Conservation (phyloP, 441 rosid species). For the Mallotus japonicus region DNA sequence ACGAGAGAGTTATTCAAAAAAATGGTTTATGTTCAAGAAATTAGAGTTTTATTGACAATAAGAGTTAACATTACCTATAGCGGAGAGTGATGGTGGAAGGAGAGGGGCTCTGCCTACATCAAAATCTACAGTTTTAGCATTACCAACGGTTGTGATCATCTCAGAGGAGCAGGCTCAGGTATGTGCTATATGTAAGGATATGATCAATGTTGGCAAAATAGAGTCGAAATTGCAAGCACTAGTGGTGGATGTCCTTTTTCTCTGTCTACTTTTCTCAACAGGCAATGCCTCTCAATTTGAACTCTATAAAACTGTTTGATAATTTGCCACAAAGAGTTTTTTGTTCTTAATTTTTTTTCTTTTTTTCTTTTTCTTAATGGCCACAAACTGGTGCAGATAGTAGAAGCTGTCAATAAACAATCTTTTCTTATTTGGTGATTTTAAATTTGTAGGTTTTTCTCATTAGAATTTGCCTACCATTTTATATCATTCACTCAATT, state of each 20-base stretch:
- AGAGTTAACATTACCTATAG: no score
- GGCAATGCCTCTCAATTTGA: constrained; percentile 36
- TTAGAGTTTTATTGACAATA: no score
- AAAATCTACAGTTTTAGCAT: constrained; percentile 38
- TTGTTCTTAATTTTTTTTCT: no score
- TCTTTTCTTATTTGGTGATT: constrained; percentile 3
- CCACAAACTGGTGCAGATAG: background rate
- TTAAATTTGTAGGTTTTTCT: constrained; percentile 61
- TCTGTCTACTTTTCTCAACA: constrained; percentile 82
- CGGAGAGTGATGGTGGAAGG: constrained; percentile 61
- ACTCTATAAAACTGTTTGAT: constrained; percentile 31
- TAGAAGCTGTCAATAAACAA: background rate
- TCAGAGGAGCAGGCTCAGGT: constrained; percentile 31
- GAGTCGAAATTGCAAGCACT: constrained; percentile 60
- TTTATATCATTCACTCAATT: constrained; percentile 58
- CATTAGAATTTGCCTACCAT: constrained; percentile 72
- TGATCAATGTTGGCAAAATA: constrained; percentile 46
- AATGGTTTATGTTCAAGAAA: no score
- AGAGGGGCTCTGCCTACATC: constrained; percentile 75
- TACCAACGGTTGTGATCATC: constrained; percentile 39
- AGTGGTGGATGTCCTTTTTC: constrained; percentile 97
- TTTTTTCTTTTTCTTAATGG: no score
- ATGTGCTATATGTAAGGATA: constrained; percentile 76
- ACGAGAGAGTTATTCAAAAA: no score
- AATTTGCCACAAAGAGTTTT: constrained; percentile 42